Conservation (phyloP, 768 basidiomycete genomes). For the Boletus reticulatus region DNA sequence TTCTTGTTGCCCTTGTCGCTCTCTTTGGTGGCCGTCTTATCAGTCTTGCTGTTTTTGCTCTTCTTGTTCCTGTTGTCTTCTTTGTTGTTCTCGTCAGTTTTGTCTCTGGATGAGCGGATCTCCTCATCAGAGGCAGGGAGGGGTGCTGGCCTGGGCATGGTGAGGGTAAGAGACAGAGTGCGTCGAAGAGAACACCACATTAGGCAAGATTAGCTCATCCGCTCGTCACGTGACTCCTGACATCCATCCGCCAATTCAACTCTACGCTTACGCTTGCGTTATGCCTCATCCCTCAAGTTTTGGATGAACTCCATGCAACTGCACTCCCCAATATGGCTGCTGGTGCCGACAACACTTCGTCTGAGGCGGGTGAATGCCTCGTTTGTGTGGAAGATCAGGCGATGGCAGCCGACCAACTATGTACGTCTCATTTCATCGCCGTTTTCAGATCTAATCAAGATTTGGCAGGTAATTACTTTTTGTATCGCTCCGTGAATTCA, state of each 20-base stretch:
- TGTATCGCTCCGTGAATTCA: no score
- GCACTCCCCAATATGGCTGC: constrained; percentile 36
- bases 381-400: constrained; percentile 46
- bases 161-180: not conserved
- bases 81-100: not conserved
- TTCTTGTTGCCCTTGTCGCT: not conserved
- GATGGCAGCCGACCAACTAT: constrained; percentile 40
- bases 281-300: not conserved
- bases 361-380: constrained; percentile 46
- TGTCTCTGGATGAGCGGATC: not conserved
- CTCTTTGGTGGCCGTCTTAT: not conserved
- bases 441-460: no score
- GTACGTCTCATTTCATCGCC: no score
- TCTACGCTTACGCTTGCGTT: constrained; percentile 9
- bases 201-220: not conserved
- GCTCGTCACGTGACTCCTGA: no score
- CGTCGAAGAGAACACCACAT: not conserved
- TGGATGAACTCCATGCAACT: constrained; percentile 25
- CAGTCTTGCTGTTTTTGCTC: not conserved
- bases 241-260: no score
- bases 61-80: not conserved
- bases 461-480: no score
- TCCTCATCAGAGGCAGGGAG: not conserved
- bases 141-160: not conserved
- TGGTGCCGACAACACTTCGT: constrained; percentile 51